Base-by-base conservation (phyloP, 768 basidiomycete species). In the Hygrocybe punicea region DNA sequence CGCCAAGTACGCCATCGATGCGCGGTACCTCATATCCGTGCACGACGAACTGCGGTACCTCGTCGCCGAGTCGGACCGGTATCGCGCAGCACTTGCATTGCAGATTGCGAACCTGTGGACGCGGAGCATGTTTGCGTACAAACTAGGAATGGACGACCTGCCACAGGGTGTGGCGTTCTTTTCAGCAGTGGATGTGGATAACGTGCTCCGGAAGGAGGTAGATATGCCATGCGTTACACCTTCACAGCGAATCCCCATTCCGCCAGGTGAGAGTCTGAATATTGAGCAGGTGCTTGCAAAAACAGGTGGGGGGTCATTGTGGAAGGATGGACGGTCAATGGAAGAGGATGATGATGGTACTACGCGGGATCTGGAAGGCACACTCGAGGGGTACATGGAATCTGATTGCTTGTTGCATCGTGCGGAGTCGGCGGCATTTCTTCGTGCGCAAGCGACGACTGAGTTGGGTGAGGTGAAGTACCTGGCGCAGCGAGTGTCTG, bases 51-150 rank as follows among this genome's bases (percentile, higher is more conserved):
- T 99, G 16, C 87, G 97, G 2, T 98, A 97, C 69, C 81, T 99
- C 5, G 93, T 96, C 50, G 81, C 79, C 44, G 94, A 98, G 48
- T 84, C 85, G 59, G 97, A 98, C 74, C 82, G 81, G 63, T 93
- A 94, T 71, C 89, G 95, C n/a, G 84, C 86, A 1, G 89, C 93
- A 2, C 79, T 98, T 9, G 97, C 96, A 0, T 70, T 99, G 50
- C 97, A 99, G 71, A 85, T 99, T 45, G 91, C 93, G 25, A 98
- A 99, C 69, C 70, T 97, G 1, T 98, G 97, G 96, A 98, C 95
- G 4, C 81, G 97, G 14, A 83, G 86, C 51, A 67, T 95, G 64
- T 98, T 99, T 69, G 90, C 94, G 1, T 94, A 83, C 71, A 88
- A 84, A 63, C 77, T 98, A n/a, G 93, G 94, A 4, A 91, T 99